Evolutionary conservation across 129 eudicot species (phyloP), one percentile per base, ranked within the genome.

Genomic region (Flaveria linearis): DNA sequence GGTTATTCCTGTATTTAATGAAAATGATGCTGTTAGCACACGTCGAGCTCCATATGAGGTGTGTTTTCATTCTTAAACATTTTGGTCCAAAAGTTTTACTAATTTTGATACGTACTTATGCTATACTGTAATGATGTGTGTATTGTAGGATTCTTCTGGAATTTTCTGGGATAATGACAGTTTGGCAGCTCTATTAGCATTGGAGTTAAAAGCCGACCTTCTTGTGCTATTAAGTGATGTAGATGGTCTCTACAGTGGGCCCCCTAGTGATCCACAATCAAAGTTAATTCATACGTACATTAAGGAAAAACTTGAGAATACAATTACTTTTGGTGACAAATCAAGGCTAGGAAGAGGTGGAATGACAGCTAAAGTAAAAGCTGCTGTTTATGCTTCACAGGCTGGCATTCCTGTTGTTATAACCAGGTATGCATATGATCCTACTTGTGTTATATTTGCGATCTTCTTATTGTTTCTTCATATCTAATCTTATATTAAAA

Each of bases 91-190:
- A 51, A 75, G 3, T 9, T 30, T 10, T 73, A 33, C 30, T 55
- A 5, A 13, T 42, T 20, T 14, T 33, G 22, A 58, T 18, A 9
- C 52, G 13, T 80, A 23, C 66, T 64, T 43, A 9, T 36, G 36
- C 46, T 14, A 18, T 36, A 66, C 26, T 28, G 30, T 68, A 50
- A 78, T 36, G 49, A 16, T 63, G 23, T 22, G 60, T 79, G 56
- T 39, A 66, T 81, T 74, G 39, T 55, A 93, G 98, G 98, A 93
- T 77, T 84, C 98, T 51, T 93, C 97, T 72, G 98, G 98, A 61
- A 93, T 93, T 23, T 93, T 93, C 78, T 93, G 98, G 98, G 98
- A 93, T 84, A 93, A 93, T 66, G 98, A 93, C 82, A 93, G 98
- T 68, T 85, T 93, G 80, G 91, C 98, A 33, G 98, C 98, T 53